phyloP scores from a whole-genome alignment of 1,284 basidiomycete genomes.

The Heterobasidion parviporum region DNA sequence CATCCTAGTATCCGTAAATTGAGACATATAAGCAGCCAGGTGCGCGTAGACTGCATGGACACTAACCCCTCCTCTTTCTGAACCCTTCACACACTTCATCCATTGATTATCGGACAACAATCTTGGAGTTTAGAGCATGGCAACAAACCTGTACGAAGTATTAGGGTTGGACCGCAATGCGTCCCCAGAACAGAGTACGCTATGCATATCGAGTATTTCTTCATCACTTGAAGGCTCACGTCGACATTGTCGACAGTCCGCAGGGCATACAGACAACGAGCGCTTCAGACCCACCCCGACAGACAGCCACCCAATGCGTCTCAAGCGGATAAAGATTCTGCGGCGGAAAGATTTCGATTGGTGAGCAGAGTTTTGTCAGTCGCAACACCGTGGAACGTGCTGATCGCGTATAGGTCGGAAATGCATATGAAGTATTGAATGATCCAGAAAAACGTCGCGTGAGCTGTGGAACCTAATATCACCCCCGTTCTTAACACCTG shows the following conservation, averaged over 20 bases:
- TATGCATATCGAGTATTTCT: background rate
- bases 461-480: slow-evolving; percentile 7
- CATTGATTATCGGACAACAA: background rate
- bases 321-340: slow-evolving; percentile 28
- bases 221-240: slow-evolving; percentile 1
- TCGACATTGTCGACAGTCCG: slow-evolving; percentile 26
- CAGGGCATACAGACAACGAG: slow-evolving; percentile 38
- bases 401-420: slow-evolving; percentile 29
- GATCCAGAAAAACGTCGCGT: slow-evolving; percentile 34
- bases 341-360: slow-evolving; percentile 38
- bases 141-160: slow-evolving; percentile 49
- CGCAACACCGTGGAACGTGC: background rate
- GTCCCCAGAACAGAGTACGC: slow-evolving; percentile 33
- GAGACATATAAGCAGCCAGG: background rate
- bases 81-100: background rate
- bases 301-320: slow-evolving; percentile 29
- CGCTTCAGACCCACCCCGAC: slow-evolving; percentile 43
- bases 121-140: slow-evolving; percentile 27
- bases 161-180: slow-evolving; percentile 31
- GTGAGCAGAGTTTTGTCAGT: slow-evolving; percentile 16
- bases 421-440: slow-evolving; percentile 42
- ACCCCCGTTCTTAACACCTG: background rate
- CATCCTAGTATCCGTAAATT: background rate
- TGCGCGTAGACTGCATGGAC: background rate
- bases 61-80: background rate